Evolutionary conservation across 768 basidiomycete genomes (phyloP), one percentile per base, ranked within the genome.

Genomic region (Russula dissimulans): DNA sequence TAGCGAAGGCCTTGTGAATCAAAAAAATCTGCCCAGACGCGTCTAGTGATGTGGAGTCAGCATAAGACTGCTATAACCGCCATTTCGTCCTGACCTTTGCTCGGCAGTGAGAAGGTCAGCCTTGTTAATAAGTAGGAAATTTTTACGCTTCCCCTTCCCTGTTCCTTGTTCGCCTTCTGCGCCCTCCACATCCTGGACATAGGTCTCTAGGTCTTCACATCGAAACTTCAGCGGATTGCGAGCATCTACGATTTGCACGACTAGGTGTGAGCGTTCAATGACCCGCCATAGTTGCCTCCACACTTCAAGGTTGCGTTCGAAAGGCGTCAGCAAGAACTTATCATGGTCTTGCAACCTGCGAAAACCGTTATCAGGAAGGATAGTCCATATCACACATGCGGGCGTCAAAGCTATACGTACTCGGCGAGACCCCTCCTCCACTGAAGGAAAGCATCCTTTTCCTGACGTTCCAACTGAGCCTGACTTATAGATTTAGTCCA

Each of bases 271-370:
- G 22, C 94, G 83, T 74, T 99, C 97, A 9, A 97, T 74, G 1
- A 98, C 97, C 54, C 97, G 81, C 97, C 97, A 99, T 8, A 99
- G 80, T 69, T 99, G 97, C 45, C 97, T 79, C 95, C 97, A 98
- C 12, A 99, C 97, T 77, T 98, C 95, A 36, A 99, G 74, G 69
- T 98, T 99, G 51, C 94, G 87, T 70, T 99, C 97, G 68, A 97
- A 99, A 5, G 94, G 95, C 0, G 95, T 95, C 1, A 97, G 77
- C n/a, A 97, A 80, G 32, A 98, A 82, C 43, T 84, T 81, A 57
- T 95, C 88, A 62, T 81, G 78, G 67, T 97, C 93, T 69, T 95
- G 92, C 12, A 97, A 76, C 59, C 94, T 97, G 43, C 5, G 38
- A 14, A 17, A 17, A 7, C 1, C 18, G 26, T 12, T 17, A 17